A percentile compares a stretch with the other conserved stretches of the same genome.
Conservation (phyloP, 108 stramenopile species). For the Nannochloropsis salina region DNA sequence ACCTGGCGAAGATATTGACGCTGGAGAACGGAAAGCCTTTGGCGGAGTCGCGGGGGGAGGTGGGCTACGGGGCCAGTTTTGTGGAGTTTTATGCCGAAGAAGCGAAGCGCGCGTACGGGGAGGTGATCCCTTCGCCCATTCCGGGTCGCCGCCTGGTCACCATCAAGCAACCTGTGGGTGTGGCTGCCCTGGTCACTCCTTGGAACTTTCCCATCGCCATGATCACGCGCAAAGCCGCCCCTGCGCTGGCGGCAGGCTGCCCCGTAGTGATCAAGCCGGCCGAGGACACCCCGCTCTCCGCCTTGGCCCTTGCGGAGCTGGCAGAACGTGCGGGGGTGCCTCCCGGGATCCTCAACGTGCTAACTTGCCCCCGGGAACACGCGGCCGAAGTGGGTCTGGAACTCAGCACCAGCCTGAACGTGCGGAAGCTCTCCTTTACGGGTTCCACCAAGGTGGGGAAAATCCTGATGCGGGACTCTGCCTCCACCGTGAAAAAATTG, state of each 20-base stretch:
- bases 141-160: slow-evolving; percentile 35
- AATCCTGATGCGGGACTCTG: slow-evolving; percentile 49
- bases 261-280: slow-evolving; percentile 56
- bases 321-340: slow-evolving; percentile 53
- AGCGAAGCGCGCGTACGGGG: slow-evolving; percentile 65
- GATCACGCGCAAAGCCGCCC: slow-evolving; percentile 69
- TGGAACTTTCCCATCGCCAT: slow-evolving; percentile 97
- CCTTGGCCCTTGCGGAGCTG: slow-evolving; percentile 51
- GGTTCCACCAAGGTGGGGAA: slow-evolving; percentile 53
- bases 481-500: slow-evolving; percentile 47
- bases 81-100: slow-evolving; percentile 81
- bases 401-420: slow-evolving; percentile 34
- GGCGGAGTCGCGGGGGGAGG: slow-evolving; percentile 75
- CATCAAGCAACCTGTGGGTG: slow-evolving; percentile 74
- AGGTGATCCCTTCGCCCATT: slow-evolving; percentile 44
- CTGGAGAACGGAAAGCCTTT: slow-evolving; percentile 89
- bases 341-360: slow-evolving; percentile 51
- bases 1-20: slow-evolving; percentile 66
- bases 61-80: slow-evolving; percentile 69
- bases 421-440: slow-evolving; percentile 55
- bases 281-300: slow-evolving; percentile 56
- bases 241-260: slow-evolving; percentile 55
- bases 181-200: slow-evolving; percentile 71
- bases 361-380: slow-evolving; percentile 48
- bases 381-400: slow-evolving; percentile 39